Evolutionary conservation across 1,284 basidiomycete species (phyloP), one percentile per base, ranked within the genome.

Genomic region (Anthracocystis walkeri): DNA sequence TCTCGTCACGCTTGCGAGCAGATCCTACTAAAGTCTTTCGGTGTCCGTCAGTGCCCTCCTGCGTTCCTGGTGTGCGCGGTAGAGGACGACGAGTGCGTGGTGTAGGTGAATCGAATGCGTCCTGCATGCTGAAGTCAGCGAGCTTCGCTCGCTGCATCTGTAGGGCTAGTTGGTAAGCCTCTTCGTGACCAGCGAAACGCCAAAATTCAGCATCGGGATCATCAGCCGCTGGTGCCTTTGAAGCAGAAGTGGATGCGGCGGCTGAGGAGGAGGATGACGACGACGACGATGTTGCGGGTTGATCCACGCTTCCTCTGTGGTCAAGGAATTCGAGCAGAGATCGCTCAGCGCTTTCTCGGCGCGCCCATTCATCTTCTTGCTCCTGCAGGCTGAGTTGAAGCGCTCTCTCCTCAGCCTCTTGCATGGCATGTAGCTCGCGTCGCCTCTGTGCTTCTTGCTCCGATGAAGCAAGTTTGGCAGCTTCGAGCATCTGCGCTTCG

Each of bases 281-380:
- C 18, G 58, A 23, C 16, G 50, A 20, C 6, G 56, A 48, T 31
- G 66, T 50, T 7, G 52, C 38, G 8, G 45, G n/a, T 16, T 31
- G 35, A 18, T 42, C 40, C 20, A 21, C 16, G 11, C n/a, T 42
- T 16, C 42, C 4, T 27, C 46, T 55, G 14, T 57, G 54, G 1
- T 65, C 59, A 2, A 75, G 50, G 23, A 75, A 75, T 53, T 70
- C 72, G 40, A 67, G 57, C 14, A 77, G 31, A 2, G 68, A 63
- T 10, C 62, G 51, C 25, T 73, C 65, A 5, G 71, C 75, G 55
- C 70, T 74, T 35, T 77, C 75, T 12, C 75, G 59, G 10, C 75
- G 57, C 7, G 38, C 57, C 75, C 75, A 77, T 45, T 77, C 75
- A 40, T 74, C 68, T n/a, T 77, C 70, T 40, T 77, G 75, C 54